Conservation (phyloP, 176 grass and related monocot species). For the Chloris gayana region DNA sequence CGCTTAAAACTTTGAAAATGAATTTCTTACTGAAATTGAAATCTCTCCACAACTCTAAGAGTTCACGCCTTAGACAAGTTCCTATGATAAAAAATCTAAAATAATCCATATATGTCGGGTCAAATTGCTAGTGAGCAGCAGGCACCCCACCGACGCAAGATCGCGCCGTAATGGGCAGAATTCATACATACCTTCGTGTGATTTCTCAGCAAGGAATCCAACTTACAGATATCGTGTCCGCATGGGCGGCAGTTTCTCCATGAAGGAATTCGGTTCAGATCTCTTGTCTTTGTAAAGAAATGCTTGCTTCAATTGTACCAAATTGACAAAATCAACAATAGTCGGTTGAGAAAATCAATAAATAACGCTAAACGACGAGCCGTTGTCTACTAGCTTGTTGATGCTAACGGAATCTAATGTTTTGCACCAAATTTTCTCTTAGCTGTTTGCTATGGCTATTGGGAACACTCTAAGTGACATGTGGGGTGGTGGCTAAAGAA, state of each 20-base stretch:
- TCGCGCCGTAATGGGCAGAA: neutral
- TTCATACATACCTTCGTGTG: neutral
- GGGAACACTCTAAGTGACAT: too few species aligned
- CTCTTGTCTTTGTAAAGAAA: neutral
- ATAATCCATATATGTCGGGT: neutral
- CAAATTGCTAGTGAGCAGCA: neutral
- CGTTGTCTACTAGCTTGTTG: neutral
- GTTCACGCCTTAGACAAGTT: neutral
- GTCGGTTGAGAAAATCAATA: neutral
- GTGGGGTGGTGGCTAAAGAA: too few species aligned
- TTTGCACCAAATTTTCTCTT: neutral
- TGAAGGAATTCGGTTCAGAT: neutral
- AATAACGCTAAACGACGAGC: neutral
- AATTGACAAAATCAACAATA: neutral
- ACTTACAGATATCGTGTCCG: neutral
- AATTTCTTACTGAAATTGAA: neutral
- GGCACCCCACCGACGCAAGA: neutral
- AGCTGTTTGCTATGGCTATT: neutral
- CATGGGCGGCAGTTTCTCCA: neutral
- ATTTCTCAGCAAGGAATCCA: neutral
- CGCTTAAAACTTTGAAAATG: too few species aligned
- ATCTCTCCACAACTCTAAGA: neutral
- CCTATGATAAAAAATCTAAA: neutral
- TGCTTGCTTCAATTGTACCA: conserved; percentile 12
- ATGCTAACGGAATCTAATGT: neutral